Base-by-base conservation (phyloP, 805 yeast genomes). In the Lipomyces sp. region DNA sequence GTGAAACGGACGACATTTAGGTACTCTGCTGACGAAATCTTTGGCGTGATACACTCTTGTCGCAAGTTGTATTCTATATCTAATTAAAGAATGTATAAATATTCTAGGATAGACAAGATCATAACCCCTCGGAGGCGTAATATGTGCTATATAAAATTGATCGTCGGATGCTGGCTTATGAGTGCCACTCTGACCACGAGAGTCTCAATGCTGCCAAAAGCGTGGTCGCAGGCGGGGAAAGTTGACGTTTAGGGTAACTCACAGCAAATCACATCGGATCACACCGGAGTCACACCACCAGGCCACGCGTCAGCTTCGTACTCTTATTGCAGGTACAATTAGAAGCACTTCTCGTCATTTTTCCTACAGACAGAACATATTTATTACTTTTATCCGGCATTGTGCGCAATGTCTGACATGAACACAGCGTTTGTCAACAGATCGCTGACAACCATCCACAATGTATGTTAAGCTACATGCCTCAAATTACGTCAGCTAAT, bases 381-480 rank as follows among this genome's bases (percentile, higher is more conserved):
- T 2, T 42, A 42, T 42, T 24, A 24, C 24, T 24, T 24, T 24
- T 24, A n/a, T 6, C 10, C 18, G 48, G 18, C 24, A 24, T 24
- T 15, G 48, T 15, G 15, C 15, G 53, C 37, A 29, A 69, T 69
- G 72, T 64, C 71, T 15, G 69, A 67, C 50, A 54, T 60, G 37
- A 68, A 68, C 45, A 37, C 64, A 7, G 67, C 64, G 10, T 57
- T 69, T 11, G 85, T 90, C 68, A 90, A 90, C 80, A 86, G 97
- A 72, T 90, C 97, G 3, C 80, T 92, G 69, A 85, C 92, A 1
- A 88, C 89, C 4, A 80, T 92, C 68, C 79, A 87, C 79, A 85
- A 90, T 77, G 75, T 24, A 24, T 24, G 24, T 24, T 24, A 24
- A 24, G 24, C 24, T 24, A 24, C 24, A 24, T n/a, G n/a, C 35